A percentile compares a stretch with the other conserved stretches of the same genome.
Evolutionary conservation across 2,329 filamentous ascomycete species (phyloP).

Genomic region (Ramularia endophylla): DNA sequence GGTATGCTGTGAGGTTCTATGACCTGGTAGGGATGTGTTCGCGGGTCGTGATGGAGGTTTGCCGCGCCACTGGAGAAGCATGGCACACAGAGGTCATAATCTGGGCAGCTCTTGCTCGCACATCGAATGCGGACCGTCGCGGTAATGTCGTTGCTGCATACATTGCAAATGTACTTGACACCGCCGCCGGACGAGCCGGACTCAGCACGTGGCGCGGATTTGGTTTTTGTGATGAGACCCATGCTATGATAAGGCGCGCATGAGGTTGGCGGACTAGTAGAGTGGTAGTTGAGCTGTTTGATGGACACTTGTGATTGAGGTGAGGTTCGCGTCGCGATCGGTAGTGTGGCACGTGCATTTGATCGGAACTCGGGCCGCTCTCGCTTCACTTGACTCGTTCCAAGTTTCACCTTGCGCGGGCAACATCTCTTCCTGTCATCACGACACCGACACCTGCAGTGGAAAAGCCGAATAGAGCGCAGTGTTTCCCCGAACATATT

Average conservation of each 20-base stretch:
- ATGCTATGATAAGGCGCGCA: slow-evolving; percentile 13
- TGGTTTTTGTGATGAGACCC: slow-evolving; percentile 32
- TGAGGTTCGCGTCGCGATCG: no score
- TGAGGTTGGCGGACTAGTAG: no score
- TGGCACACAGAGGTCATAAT: slow-evolving; percentile 94
- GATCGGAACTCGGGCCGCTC: no score
- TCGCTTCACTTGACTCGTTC: no score
- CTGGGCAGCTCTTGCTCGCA: slow-evolving; percentile 73
- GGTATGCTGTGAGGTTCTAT: slow-evolving; percentile 99
- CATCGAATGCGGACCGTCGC: slow-evolving; percentile 96
- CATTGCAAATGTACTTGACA: slow-evolving; percentile 90
- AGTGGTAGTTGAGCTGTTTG: no score
- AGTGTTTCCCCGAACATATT: no score
- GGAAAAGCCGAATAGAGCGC: no score
- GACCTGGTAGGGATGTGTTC: slow-evolving; percentile 81
- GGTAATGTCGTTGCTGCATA: slow-evolving; percentile 94
- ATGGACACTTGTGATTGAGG: no score
- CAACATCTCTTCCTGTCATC: no score
- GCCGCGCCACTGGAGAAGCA: slow-evolving; percentile 82
- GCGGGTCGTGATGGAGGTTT: slow-evolving; percentile 78
- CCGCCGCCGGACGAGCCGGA: slow-evolving; percentile 33
- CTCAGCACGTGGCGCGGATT: slow-evolving; percentile 24
- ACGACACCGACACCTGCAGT: no score
- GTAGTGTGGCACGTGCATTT: no score
- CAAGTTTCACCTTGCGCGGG: no score